These are phyloP conservation scores for Rhizodiscina lignyota DNA, from an alignment of 495 filamentous ascomycete genomes.

Conservation along the genomic window DNA sequence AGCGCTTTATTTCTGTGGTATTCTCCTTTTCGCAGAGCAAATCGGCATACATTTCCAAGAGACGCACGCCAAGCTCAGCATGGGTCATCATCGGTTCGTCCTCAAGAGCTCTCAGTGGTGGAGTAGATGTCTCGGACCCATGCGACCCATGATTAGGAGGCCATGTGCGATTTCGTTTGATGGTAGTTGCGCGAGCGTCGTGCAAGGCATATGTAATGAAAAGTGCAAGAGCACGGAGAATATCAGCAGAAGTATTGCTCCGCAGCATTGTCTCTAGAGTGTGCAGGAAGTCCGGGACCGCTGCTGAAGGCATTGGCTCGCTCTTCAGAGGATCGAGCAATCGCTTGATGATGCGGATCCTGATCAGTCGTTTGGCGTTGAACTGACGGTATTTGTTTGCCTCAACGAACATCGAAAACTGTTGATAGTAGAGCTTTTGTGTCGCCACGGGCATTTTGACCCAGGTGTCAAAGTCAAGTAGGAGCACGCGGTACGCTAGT, in stretches of 20 bases:
- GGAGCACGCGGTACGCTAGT: conserved; percentile 74
- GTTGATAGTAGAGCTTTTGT: conserved; percentile 77
- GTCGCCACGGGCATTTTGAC: conserved; percentile 53
- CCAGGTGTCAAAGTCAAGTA: conserved; percentile 90
- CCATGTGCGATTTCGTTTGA: too few species aligned
- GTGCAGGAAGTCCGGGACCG: conserved; percentile 55
- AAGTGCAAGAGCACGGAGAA: conserved; percentile 71
- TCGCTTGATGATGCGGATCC: conserved; percentile 86
- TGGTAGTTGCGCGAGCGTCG: conserved; percentile 30
- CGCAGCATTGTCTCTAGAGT: conserved; percentile 65
- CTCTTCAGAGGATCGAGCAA: conserved; percentile 78
- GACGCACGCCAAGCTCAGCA: conserved; percentile 47
- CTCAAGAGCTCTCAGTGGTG: too few species aligned
- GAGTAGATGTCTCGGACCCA: too few species aligned
- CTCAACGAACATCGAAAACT: conserved; percentile 70
- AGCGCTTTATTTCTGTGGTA: conserved; percentile 53
- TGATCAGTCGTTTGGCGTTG: conserved; percentile 65
- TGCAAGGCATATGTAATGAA: conserved; percentile 90
- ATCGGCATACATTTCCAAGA: conserved; percentile 69
- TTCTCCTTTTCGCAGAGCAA: conserved; percentile 62
- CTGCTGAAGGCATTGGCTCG: conserved; percentile 53
- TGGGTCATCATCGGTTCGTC: too few species aligned
- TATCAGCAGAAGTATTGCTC: conserved; percentile 62
- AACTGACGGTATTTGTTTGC: conserved; percentile 83
- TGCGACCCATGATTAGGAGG: too few species aligned